Evolutionary conservation across 2,329 filamentous ascomycete genomes (phyloP), one percentile per base, ranked within the genome.

Genomic region (Xylariaceae sp.): DNA sequence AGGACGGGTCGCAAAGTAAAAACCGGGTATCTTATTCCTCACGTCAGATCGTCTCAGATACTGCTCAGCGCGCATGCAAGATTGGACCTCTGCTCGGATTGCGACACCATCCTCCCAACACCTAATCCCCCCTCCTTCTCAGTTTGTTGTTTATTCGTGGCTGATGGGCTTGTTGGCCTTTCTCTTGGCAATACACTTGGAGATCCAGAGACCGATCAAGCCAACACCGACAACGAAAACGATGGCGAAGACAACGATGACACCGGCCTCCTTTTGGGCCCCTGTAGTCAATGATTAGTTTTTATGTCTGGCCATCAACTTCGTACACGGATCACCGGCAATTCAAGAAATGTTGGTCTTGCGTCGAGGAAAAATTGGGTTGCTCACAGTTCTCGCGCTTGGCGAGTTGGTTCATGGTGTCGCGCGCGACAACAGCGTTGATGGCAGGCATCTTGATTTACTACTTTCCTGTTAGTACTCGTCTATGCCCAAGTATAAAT

Each of bases 171-270:
- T 67, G 51, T 58, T 60, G 34, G 65, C 64, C 50, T 60, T 63
- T 56, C 63, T 60, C 58, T 60, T 63, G 33, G 61, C 53, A 45
- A 68, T 7, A 40, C 44, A 39, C 60, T 63, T 65, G 40, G 62
- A 63, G 60, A 69, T 65, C 57, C 58, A 69, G 17, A 69, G 55
- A 48, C 47, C 48, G 22, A 68, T 44, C 17, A 69, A 53, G 59
- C 65, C 66, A 49, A 60, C 47, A 50, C 54, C 67, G 45, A 69
- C 67, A 28, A 67, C 50, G 60, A 68, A 68, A 45, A 69, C 67
- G 42, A 69, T 69, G 43, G 56, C 58, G 55, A 69, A 69, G 41
- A 69, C 66, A 36, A 68, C 66, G 42, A 68, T 51, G 54, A 68
- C 66, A 63, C 66, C 66, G 45, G 66, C 62, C 55, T 69, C 66